Percentiles rank a stretch among this genome's conserved stretches.
These are phyloP conservation scores for Neostapfia colusana DNA, from an alignment of 176 grass and related monocot species.

Conservation along the genomic window DNA sequence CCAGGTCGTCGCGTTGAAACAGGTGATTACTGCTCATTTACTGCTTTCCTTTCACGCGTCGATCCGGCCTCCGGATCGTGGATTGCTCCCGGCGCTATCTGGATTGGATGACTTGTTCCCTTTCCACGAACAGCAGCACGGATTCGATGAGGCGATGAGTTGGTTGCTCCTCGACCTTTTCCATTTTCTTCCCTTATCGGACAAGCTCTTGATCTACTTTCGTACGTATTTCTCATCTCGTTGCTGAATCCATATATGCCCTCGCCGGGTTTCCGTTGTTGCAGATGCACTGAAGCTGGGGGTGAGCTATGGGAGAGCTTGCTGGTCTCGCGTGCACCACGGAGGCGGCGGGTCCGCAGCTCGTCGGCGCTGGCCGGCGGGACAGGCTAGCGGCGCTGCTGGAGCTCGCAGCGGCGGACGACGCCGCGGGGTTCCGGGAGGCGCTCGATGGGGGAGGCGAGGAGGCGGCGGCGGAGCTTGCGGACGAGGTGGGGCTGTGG, in stretches of 20 bases:
- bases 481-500: conserved; percentile 59
- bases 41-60: conserved; percentile 43
- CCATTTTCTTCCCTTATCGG: conserved; percentile 24
- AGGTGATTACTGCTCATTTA: conserved; percentile 48
- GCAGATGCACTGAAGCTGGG: conserved; percentile 38
- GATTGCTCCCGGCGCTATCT: conserved; percentile 5
- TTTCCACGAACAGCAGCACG: conserved; percentile 14
- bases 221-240: not conserved
- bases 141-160: conserved; percentile 13
- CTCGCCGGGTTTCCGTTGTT: not conserved
- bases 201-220: conserved; percentile 51
- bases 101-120: conserved; percentile 32
- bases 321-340: conserved; percentile 34
- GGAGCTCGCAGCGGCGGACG: conserved; percentile 63
- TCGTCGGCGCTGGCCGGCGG: conserved; percentile 23
- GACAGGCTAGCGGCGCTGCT: conserved; percentile 48
- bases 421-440: conserved; percentile 24
- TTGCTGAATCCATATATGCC: conserved; percentile 36
- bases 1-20: not conserved
- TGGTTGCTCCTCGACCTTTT: not conserved
- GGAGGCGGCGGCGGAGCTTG: conserved; percentile 24
- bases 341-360: conserved; percentile 18
- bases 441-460: conserved; percentile 18
- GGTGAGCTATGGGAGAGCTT: conserved; percentile 42
- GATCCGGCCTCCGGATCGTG: conserved; percentile 31